Conservation (phyloP, 2,329 filamentous ascomycete genomes). For the Penicillium capsulatum region DNA sequence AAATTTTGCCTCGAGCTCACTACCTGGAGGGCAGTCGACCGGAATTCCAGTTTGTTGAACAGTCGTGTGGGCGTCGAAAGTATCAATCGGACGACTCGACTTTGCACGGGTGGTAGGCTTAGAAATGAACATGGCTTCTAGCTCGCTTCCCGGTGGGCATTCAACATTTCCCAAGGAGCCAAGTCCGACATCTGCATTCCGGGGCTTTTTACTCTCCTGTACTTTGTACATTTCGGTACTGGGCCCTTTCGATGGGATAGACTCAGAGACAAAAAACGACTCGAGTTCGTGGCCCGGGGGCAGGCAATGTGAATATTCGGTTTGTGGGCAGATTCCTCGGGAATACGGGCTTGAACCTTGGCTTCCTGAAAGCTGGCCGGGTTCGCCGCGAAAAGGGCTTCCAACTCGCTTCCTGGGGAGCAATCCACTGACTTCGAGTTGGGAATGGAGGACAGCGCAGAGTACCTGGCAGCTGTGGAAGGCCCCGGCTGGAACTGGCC, state of each 20-base stretch:
- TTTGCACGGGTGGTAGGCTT: conserved; percentile 2
- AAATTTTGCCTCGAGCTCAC: conserved; percentile 11
- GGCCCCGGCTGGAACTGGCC: conserved; percentile 9
- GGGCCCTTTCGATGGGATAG: conserved; percentile 1
- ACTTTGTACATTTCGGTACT: conserved; percentile 2
- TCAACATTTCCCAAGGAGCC: conserved; percentile 4
- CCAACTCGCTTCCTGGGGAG: conserved; percentile 8
- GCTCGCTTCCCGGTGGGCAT: conserved; percentile 13
- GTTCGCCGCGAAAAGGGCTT: conserved; percentile 4
- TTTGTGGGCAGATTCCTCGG: conserved; percentile 4
- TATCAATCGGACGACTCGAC: not conserved
- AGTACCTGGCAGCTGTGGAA: not conserved
- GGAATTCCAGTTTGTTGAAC: not conserved
- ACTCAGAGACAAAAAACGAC: conserved; percentile 7
- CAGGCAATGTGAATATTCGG: conserved; percentile 11
- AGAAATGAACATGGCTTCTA: conserved; percentile 13
- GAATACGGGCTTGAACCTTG: not conserved
- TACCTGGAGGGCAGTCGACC: conserved; percentile 10
- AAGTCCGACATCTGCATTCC: conserved; percentile 4
- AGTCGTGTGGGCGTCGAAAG: not conserved
- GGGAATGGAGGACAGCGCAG: not conserved
- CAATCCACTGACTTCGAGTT: conserved; percentile 6
- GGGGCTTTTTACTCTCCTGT: not conserved
- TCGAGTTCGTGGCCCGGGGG: conserved; percentile 12
- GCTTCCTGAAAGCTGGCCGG: conserved; percentile 1